Evolutionary conservation across 495 filamentous ascomycete genomes (phyloP).

Genomic region (Penicillium cosmopolitanum): DNA sequence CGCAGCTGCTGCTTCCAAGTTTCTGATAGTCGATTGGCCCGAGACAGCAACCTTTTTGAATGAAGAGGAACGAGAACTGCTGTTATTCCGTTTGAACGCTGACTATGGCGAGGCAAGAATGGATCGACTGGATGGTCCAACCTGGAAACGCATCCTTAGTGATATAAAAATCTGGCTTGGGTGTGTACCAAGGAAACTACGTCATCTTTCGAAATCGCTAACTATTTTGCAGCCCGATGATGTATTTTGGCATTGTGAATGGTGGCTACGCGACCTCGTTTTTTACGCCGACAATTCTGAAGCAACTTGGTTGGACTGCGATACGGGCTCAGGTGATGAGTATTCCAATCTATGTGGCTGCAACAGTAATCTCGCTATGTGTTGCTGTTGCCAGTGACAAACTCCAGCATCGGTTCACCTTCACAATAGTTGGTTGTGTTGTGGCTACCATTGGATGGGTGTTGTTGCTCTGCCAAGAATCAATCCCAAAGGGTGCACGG

Average conservation of each 20-base stretch:
- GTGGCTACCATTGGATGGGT: slow-evolving; percentile 53
- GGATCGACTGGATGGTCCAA: slow-evolving; percentile 50
- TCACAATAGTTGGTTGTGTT: slow-evolving; percentile 50
- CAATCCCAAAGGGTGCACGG: slow-evolving; percentile 40
- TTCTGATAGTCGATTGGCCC: slow-evolving; percentile 62
- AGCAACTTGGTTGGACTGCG: slow-evolving; percentile 58
- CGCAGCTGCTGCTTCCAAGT: slow-evolving; percentile 49
- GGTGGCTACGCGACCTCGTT: slow-evolving; percentile 55
- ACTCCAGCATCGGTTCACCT: slow-evolving; percentile 53
- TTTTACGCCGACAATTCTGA: slow-evolving; percentile 60
- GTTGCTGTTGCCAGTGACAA: slow-evolving; percentile 52
- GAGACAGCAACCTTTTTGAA: slow-evolving; percentile 53
- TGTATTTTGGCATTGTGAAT: slow-evolving; percentile 55
- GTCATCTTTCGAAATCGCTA: neutral
- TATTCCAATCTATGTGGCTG: slow-evolving; percentile 60
- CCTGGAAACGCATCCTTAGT: slow-evolving; percentile 47
- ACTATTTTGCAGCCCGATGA: slow-evolving; percentile 35
- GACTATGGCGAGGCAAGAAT: slow-evolving; percentile 51
- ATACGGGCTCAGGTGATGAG: slow-evolving; percentile 56
- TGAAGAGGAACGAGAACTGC: slow-evolving; percentile 45
- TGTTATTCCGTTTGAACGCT: slow-evolving; percentile 44
- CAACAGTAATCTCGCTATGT: slow-evolving; percentile 48
- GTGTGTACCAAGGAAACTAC: slow-evolving; percentile 17
- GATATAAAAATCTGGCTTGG: slow-evolving; percentile 63
- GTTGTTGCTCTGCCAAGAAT: slow-evolving; percentile 49